A percentile compares a stretch with the other conserved stretches of the same genome.
These are phyloP conservation scores for Pholiota adiposa DNA, from an alignment of 1,284 basidiomycete genomes.

Conservation along the genomic window DNA sequence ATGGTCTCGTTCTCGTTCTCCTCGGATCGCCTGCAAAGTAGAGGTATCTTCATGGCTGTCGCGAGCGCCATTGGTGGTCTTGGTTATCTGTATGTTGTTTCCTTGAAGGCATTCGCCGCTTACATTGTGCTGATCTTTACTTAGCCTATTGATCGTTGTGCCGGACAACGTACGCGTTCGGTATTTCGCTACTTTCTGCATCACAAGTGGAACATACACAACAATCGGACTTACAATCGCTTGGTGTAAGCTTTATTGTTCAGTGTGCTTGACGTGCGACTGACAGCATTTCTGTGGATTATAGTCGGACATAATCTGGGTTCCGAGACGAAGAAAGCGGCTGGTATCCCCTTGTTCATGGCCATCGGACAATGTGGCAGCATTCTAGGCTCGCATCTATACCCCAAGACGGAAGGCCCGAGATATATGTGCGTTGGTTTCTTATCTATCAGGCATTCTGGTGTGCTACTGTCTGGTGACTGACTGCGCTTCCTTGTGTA, in stretches of 20 bases:
- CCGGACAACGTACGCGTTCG: conserved; percentile 50
- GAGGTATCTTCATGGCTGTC: conserved; percentile 63
- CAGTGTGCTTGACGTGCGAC: too few species aligned
- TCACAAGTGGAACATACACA: conserved; percentile 71
- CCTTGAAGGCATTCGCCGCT: background rate
- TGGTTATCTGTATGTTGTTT: conserved; percentile 62
- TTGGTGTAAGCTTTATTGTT: conserved; percentile 61
- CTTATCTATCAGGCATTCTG: background rate
- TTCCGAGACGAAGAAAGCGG: conserved; percentile 77
- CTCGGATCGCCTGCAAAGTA: conserved; percentile 75
- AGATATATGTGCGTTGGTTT: conserved; percentile 60
- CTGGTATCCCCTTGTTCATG: conserved; percentile 77
- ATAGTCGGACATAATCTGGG: conserved; percentile 75
- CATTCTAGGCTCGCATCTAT: conserved; percentile 73
- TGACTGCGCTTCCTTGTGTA: conserved; percentile 26
- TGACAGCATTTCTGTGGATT: background rate
- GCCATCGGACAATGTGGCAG: conserved; percentile 78
- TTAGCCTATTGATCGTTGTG: conserved; percentile 55
- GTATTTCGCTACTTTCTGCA: conserved; percentile 74
- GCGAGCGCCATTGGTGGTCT: conserved; percentile 57
- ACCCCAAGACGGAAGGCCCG: conserved; percentile 66
- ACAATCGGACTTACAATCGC: conserved; percentile 69
- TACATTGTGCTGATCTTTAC: background rate
- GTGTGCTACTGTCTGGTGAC: background rate
- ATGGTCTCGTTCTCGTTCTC: conserved; percentile 65